Base-by-base conservation (phyloP, 169 alveolate genomes). In the Cryptosporidium canis region DNA sequence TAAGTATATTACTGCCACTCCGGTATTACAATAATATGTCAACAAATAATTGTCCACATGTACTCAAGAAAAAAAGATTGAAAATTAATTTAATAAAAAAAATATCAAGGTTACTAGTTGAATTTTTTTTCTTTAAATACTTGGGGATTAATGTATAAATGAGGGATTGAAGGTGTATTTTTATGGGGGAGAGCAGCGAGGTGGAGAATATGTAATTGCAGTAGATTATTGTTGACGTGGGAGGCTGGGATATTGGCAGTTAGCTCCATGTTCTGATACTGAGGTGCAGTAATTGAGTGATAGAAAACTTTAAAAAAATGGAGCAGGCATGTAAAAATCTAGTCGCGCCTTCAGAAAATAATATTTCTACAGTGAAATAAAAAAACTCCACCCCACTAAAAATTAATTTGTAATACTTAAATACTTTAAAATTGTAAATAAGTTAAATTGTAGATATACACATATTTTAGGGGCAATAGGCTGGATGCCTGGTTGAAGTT, bases 341-440 rank as follows among this genome's bases (percentile, higher is more conserved):
- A 51, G 83, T 67, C 83, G 66, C 83, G 83, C 83, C 83, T 45
- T 44, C 41, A 41, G 61, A 0, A 43, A 41, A 47, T 45, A 5
- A 18, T 12, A 9, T 18, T 35, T 61, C 68, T n/a, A 3, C 67
- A 61, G 27, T 11, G n/a, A 18, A 29, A 31, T 27, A 6, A 43
- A 35, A 63, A 45, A 9, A 16, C 0, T n/a, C 61, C 83, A 39
- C 83, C 83, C 83, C 83, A 67, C 83, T 67, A 27, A 47, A 14
- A 45, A 44, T 31, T 65, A 44, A 67, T 31, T 21, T 27, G 18
- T 39, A 61, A 18, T 61, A 9, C 27, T 24, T 61, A 16, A 58
- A 7, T 55, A 44, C 9, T 33, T 61, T 33, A 21, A 61, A 61
- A 11, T 61, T 35, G 31, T 29, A 61, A 61, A 8, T 31, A 61